These are phyloP conservation scores for Yamadazyma nakazawae DNA, from an alignment of 805 yeast species.

Conservation along the genomic window DNA sequence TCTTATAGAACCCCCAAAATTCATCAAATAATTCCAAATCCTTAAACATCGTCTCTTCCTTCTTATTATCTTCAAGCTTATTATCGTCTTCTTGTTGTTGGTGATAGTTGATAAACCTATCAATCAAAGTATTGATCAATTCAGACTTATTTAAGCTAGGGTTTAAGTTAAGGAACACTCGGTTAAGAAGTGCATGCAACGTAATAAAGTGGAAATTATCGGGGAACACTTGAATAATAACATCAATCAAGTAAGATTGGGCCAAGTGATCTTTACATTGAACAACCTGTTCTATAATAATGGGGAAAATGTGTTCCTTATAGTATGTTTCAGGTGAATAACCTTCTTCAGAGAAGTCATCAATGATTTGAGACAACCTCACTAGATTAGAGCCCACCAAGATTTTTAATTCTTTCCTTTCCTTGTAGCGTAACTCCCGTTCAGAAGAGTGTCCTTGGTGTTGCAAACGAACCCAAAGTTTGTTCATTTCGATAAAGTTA, in stretches of 20 bases:
- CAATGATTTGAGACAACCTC: slow-evolving; percentile 80
- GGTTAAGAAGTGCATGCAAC: slow-evolving; percentile 56
- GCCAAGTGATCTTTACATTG: slow-evolving; percentile 92
- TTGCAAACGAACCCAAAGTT: slow-evolving; percentile 93
- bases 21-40: slow-evolving; percentile 46
- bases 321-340: slow-evolving; percentile 31
- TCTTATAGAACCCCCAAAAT: slow-evolving; percentile 64
- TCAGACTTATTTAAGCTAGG: slow-evolving; percentile 68
- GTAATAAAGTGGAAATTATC: slow-evolving; percentile 85
- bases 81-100: slow-evolving; percentile 16
- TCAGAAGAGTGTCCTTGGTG: slow-evolving; percentile 93
- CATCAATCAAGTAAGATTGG: slow-evolving; percentile 88
- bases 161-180: slow-evolving; percentile 61
- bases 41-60: slow-evolving; percentile 6
- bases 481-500: slow-evolving; percentile 96
- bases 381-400: slow-evolving; percentile 92
- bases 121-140: slow-evolving; percentile 66
- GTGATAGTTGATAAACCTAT: slow-evolving; percentile 58
- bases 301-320: slow-evolving; percentile 64
- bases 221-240: slow-evolving; percentile 90
- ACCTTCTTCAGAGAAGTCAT: slow-evolving; percentile 47
- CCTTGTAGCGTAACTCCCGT: slow-evolving; percentile 65
- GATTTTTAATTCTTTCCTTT: slow-evolving; percentile 85
- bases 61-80: slow-evolving; percentile 11
- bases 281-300: slow-evolving; percentile 80